phyloP scores from a whole-genome alignment of 2,329 filamentous ascomycete genomes.

The Pezizomycotina sp. region DNA sequence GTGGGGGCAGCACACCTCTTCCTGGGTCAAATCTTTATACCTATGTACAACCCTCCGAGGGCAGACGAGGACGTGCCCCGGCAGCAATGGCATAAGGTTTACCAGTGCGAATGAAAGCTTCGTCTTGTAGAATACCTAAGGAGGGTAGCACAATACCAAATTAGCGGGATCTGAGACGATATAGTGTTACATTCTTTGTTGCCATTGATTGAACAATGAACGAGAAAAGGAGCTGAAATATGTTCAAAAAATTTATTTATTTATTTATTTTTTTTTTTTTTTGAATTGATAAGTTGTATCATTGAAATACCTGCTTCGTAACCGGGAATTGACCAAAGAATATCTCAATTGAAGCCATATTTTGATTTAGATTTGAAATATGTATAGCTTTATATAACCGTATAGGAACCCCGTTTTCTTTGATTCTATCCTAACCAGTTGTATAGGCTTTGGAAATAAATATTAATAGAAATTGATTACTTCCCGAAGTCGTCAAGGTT shows the following conservation, averaged over 20 bases:
- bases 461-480: no score
- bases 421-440: no score
- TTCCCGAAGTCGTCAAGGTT: no score
- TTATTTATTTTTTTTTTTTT: neutral
- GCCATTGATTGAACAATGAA: neutral
- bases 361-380: neutral
- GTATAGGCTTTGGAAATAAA: no score
- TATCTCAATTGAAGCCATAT: slow-evolving; percentile 15
- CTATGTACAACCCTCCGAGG: slow-evolving; percentile 53
- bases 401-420: no score
- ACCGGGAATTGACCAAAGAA: slow-evolving; percentile 19
- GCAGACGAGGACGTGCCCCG: slow-evolving; percentile 83
- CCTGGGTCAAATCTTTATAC: slow-evolving; percentile 53
- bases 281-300: neutral
- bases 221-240: no score
- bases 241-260: no score
- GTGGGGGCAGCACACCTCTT: slow-evolving; percentile 41
- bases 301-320: slow-evolving; percentile 10
- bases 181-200: neutral
- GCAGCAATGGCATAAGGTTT: slow-evolving; percentile 86
- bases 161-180: neutral
- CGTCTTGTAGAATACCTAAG: slow-evolving; percentile 14
- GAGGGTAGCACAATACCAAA: neutral
- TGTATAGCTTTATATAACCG: no score
- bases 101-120: slow-evolving; percentile 49